Base-by-base conservation (phyloP, 2,329 filamentous ascomycete species). In the Ceratocystis diversiconidia region DNA sequence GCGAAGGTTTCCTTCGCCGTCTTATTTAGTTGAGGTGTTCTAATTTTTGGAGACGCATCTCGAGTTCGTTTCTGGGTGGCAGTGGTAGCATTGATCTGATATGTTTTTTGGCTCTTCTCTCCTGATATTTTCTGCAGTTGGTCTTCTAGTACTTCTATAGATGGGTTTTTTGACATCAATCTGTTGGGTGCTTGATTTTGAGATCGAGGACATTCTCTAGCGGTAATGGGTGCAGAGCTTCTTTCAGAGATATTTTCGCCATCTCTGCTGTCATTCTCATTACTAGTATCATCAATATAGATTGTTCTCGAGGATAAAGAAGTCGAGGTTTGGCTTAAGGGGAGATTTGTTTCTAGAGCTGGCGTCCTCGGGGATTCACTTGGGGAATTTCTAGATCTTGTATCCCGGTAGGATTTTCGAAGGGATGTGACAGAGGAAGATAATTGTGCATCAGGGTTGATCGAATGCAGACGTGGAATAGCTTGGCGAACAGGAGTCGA, bases 401-500 rank as follows among this genome's bases (percentile, higher is more conserved):
- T 62, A 12, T 67, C 30, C n/a, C 63, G 22, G 43, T 63, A 63
- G 5, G 63, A 65, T 7, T 30, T 50, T 15, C 66, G 59, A 17
- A 63, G 41, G 1, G 59, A 60, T 3, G 46, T 63, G 4, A 67
- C 66, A n/a, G 61, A 43, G 5, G 22, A 41, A 15, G 60, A 22
- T 0, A 63, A 36, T 32, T 65, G 66, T n/a, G 41, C 3, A 19
- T 4, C 30, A 25, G 61, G 46, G 32, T 61, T 36, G 8, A 65
- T 30, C 8, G 63, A 32, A 44, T 65, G 66, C 3, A 67, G 50
- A 12, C 63, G 59, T 2, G 66, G 66, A 61, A 67, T 65, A 43
- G 57, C 28, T 25, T 60, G 66, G 17, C 46, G 57, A 3, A 61
- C 19, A 1, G 55, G 22, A 36, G 62, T 30, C 10, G 50, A 22